Evolutionary conservation across 768 basidiomycete genomes (phyloP).

Genomic region (Calocera viscosa): DNA sequence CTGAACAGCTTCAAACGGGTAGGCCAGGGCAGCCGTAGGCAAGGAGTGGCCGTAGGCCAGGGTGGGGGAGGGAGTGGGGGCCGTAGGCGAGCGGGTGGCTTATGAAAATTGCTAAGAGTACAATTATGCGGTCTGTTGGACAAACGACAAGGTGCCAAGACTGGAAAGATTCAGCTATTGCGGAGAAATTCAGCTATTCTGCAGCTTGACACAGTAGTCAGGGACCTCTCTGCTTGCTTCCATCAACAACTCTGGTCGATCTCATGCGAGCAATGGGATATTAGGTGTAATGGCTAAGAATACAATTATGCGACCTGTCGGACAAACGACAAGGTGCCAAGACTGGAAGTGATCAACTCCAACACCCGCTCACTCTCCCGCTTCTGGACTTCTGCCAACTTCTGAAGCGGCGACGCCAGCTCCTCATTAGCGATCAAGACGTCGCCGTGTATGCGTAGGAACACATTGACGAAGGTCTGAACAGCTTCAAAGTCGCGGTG

Average conservation of each 20-base stretch:
- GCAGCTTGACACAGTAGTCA: too few species aligned
- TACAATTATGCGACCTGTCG: constrained; percentile 6
- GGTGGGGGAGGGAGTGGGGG: too few species aligned
- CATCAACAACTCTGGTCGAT: not conserved
- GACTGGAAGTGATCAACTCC: constrained; percentile 19
- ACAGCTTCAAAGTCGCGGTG: constrained; percentile 92
- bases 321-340: constrained; percentile 2
- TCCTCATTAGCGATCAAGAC: constrained; percentile 56
- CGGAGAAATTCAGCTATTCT: too few species aligned
- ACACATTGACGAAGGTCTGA: constrained; percentile 73
- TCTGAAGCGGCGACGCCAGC: constrained; percentile 43
- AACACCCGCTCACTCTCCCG: constrained; percentile 63
- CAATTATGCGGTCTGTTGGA: not conserved
- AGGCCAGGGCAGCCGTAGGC: too few species aligned
- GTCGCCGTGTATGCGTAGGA: constrained; percentile 76
- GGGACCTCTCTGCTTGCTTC: not conserved
- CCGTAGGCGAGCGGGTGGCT: too few species aligned
- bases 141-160: constrained; percentile 4
- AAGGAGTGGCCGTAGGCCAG: too few species aligned
- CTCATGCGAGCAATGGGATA: not conserved
- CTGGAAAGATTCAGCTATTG: constrained; percentile 18
- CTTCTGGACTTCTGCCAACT: constrained; percentile 50
- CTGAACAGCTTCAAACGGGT: too few species aligned
- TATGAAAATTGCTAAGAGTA: not conserved
- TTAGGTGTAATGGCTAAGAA: not conserved